Conservation (phyloP, 2,329 filamentous ascomycete genomes). For the Macrophomina tecta region DNA sequence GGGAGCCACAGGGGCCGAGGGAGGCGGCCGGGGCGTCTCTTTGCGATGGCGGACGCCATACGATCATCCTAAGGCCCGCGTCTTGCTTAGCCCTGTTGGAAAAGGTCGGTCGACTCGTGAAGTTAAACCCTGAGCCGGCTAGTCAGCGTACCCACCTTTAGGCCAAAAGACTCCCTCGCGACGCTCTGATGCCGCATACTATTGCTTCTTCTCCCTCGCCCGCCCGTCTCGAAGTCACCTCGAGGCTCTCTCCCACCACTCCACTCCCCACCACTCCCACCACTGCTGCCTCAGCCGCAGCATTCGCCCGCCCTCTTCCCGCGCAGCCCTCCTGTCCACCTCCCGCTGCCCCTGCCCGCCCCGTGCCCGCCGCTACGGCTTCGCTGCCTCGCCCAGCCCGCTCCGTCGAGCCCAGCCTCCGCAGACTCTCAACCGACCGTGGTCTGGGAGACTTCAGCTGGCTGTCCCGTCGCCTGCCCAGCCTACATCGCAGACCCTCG, state of each 20-base stretch:
- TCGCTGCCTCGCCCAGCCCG: slow-evolving; percentile 19
- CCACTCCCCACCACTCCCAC: slow-evolving; percentile 30
- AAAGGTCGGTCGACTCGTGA: slow-evolving; percentile 27
- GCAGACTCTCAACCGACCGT: slow-evolving; percentile 24
- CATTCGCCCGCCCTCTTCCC: slow-evolving; percentile 7
- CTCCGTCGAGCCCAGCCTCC: slow-evolving; percentile 7
- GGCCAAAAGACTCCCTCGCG: slow-evolving; percentile 28
- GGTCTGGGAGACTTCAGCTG: slow-evolving; percentile 20
- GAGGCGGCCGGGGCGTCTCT: slow-evolving; percentile 25
- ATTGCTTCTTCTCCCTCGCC: slow-evolving; percentile 27
- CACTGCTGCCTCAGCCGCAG: slow-evolving; percentile 7
- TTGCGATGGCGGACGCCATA: slow-evolving; percentile 26
- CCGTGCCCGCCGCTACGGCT: slow-evolving; percentile 27
- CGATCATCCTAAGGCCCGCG: slow-evolving; percentile 29
- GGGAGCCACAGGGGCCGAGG: slow-evolving; percentile 29
- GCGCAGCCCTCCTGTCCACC: slow-evolving; percentile 23
- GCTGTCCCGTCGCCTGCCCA: slow-evolving; percentile 24
- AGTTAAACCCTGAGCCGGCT: slow-evolving; percentile 29
- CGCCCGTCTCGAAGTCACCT: slow-evolving; percentile 18
- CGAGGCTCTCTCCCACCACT: slow-evolving; percentile 15
- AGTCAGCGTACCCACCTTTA: slow-evolving; percentile 28
- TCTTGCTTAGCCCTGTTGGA: slow-evolving; percentile 27
- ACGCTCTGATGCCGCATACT: slow-evolving; percentile 28
- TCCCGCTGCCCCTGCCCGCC: slow-evolving; percentile 29
- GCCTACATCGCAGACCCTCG: slow-evolving; percentile 18